Evolutionary conservation across 768 basidiomycete genomes (phyloP).

Genomic region (Rhodosporidiobolus sp.): DNA sequence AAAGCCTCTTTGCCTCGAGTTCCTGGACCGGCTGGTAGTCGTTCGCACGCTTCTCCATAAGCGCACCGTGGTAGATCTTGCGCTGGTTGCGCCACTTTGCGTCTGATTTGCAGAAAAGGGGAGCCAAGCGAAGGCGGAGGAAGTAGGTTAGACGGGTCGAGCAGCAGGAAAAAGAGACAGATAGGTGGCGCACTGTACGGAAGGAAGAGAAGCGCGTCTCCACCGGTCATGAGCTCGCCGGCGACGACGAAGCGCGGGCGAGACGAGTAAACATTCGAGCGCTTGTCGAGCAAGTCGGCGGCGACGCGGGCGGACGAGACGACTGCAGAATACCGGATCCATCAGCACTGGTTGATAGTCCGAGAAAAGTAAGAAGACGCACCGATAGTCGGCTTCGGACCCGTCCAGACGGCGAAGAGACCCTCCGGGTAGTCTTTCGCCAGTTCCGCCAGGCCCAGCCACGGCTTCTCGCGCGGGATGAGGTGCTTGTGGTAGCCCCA

Average conservation of each 20-base stretch:
- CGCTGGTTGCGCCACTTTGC: constrained; percentile 26
- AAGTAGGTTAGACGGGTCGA: too few relatives aligned
- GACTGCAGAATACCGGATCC: not conserved
- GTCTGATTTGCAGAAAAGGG: too few relatives aligned
- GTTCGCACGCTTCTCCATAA: constrained; percentile 20
- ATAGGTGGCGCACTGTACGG: constrained; percentile 18
- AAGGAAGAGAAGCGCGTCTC: constrained; percentile 8
- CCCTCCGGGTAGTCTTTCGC: constrained; percentile 33
- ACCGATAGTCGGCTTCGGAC: constrained; percentile 39
- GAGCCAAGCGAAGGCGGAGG: too few relatives aligned
- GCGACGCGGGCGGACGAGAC: not conserved
- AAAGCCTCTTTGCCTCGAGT: constrained; percentile 24
- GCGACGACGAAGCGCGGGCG: constrained; percentile 40
- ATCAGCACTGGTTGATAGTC: constrained; percentile 19
- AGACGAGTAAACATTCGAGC: constrained; percentile 39
- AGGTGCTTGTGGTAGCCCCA: not conserved
- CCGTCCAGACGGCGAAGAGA: constrained; percentile 40
- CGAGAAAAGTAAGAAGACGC: not conserved
- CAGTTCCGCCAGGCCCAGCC: constrained; percentile 38
- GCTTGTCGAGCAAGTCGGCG: constrained; percentile 35
- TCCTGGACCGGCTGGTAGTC: constrained; percentile 27
- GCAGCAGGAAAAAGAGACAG: too few relatives aligned
- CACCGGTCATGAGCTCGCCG: constrained; percentile 33
- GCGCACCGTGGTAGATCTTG: constrained; percentile 12
- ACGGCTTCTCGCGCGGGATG: constrained; percentile 37